These are phyloP conservation scores for Zymoseptoria ardabiliae DNA, from an alignment of 2,329 filamentous ascomycete genomes.

Conservation along the genomic window DNA sequence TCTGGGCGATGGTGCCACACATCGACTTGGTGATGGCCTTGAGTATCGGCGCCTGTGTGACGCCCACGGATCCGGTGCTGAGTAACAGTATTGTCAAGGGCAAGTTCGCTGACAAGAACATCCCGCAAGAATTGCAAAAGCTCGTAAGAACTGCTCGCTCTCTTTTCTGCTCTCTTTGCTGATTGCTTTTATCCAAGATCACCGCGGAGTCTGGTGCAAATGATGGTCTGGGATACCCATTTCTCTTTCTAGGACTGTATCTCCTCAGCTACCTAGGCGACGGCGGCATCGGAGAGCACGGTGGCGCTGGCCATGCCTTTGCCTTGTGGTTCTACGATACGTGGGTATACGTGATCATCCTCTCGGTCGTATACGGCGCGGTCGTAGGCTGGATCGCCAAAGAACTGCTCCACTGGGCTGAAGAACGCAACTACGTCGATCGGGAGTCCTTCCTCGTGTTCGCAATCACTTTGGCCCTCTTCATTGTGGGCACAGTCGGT, in stretches of 20 bases:
- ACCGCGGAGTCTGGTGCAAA: slow-evolving; percentile 73
- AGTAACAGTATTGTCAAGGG: slow-evolving; percentile 90
- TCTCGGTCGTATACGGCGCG: slow-evolving; percentile 72
- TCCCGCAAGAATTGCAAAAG: slow-evolving; percentile 72
- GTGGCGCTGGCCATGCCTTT: slow-evolving; percentile 60
- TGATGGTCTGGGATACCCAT: slow-evolving; percentile 82
- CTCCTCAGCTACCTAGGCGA: slow-evolving; percentile 67
- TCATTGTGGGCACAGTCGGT: slow-evolving; percentile 79
- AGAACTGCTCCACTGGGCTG: slow-evolving; percentile 74
- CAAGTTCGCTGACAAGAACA: slow-evolving; percentile 85
- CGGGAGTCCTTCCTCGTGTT: slow-evolving; percentile 83
- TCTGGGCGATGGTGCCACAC: slow-evolving; percentile 68
- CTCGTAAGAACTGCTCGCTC: slow-evolving; percentile 30
- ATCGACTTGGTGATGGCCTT: slow-evolving; percentile 71
- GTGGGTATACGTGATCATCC: slow-evolving; percentile 71
- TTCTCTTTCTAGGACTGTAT: slow-evolving; percentile 77
- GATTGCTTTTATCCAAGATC: slow-evolving; percentile 21
- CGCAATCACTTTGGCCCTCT: slow-evolving; percentile 74
- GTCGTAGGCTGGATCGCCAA: slow-evolving; percentile 75
- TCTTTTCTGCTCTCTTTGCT: neutral
- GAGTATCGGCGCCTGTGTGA: slow-evolving; percentile 77
- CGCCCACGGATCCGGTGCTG: slow-evolving; percentile 81
- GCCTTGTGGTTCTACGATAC: slow-evolving; percentile 79
- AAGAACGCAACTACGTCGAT: slow-evolving; percentile 74
- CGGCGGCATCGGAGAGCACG: slow-evolving; percentile 47